Percentiles rank a stretch among this genome's conserved stretches.
Evolutionary conservation across 2,329 filamentous ascomycete species (phyloP).

Genomic region (Aureobasidium sp.): DNA sequence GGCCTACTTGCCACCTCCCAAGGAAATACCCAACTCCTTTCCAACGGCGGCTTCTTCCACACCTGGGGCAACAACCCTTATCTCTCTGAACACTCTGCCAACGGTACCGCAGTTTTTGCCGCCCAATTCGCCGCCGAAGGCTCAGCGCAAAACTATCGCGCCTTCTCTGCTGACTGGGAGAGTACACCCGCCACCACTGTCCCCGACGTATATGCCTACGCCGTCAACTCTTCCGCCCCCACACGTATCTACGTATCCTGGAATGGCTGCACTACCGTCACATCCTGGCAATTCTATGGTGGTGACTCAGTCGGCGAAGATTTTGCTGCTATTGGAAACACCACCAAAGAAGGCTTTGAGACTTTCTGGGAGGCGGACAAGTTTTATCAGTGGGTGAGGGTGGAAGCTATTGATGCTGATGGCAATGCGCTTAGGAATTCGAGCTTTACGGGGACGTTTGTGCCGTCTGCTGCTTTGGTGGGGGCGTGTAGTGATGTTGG

Average conservation of each 20-base stretch:
- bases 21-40: slow-evolving; percentile 42
- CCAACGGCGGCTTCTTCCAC: slow-evolving; percentile 43
- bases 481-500: background rate
- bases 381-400: slow-evolving; percentile 17
- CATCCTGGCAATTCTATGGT: slow-evolving; percentile 39
- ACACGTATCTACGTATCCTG: slow-evolving; percentile 40
- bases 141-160: slow-evolving; percentile 39
- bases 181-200: slow-evolving; percentile 33
- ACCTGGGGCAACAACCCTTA: slow-evolving; percentile 41
- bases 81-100: slow-evolving; percentile 29
- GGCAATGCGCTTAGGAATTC: slow-evolving; percentile 19
- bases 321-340: slow-evolving; percentile 14
- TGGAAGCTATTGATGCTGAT: slow-evolving; percentile 17
- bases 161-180: slow-evolving; percentile 33
- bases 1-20: slow-evolving; percentile 38
- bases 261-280: slow-evolving; percentile 38
- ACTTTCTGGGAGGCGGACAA: slow-evolving; percentile 15
- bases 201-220: slow-evolving; percentile 30
- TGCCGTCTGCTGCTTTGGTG: slow-evolving; percentile 9
- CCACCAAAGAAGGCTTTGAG: slow-evolving; percentile 17
- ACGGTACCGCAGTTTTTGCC: slow-evolving; percentile 42
- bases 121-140: slow-evolving; percentile 34
- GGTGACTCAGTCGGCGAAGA: slow-evolving; percentile 12
- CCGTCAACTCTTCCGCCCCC: slow-evolving; percentile 14
- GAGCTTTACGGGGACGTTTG: slow-evolving; percentile 18